Evolutionary conservation across 305 asterid species (phyloP), one percentile per base, ranked within the genome.

Genomic region (Petunia hybrid): DNA sequence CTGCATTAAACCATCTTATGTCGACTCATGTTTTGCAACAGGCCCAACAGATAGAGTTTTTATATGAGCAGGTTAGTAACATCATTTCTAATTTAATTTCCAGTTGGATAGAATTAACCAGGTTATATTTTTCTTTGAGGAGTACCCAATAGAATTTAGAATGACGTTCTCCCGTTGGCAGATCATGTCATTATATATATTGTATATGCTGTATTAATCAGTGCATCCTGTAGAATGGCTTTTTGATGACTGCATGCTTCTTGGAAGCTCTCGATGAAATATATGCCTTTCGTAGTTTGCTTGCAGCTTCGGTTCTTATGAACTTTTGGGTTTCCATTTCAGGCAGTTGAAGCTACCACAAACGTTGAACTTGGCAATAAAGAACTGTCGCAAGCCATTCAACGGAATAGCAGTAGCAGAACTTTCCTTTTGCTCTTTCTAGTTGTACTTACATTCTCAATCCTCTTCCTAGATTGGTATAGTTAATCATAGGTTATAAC

Each of bases 1-100:
- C 97, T 80, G 99, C 98, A 0, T 85, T 96, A 82, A 96, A 94
- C 89, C 98, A 96, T 84, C 98, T 96, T 85, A 94, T 96, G 98
- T 96, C 99, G 45, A 96, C 98, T 16, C 98, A 94, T 85, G 98
- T 96, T 82, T 68, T 94, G 87, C 98, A 96, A 74, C 98, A 96
- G 83, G 89, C 98, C 69, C 98, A 93, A 76, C 98, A 96, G 89
- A 96, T 96, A 31, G 99, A 96, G 86, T 82, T 77, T 82, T 84
- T 96, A 88, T 96, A 91, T 68, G 98, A 91, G 57, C 97, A 96
- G 98, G 98, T 94, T 38, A 83, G 94, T 6, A 42, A 5, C 45
- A 62, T 45, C 62, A 39, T 59, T 43, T 48, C 35, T 63, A 14
- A 43, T 36, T 78, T 35, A 63, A 48, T 75, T 62, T 63, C 62